Conservation (phyloP, 805 yeast species). For the Yarrowia sp. region DNA sequence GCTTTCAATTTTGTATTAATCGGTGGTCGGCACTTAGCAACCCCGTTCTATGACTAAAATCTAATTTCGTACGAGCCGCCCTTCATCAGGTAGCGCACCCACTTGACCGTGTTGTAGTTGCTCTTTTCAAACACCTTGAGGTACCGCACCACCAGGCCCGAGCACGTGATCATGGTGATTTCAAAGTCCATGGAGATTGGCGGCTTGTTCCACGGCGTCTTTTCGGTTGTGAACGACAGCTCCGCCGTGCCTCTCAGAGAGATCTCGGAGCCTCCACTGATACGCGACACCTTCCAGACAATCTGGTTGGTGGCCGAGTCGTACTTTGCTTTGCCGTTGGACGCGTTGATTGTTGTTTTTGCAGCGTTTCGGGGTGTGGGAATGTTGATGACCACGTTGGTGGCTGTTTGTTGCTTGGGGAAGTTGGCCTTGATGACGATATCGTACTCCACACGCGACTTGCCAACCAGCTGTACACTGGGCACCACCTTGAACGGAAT, state of each 20-base stretch:
- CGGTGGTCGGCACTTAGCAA: too few species aligned
- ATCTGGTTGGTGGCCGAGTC: conserved; percentile 63
- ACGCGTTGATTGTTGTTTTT: conserved; percentile 46
- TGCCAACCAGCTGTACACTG: conserved; percentile 48
- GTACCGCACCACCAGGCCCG: conserved; percentile 72
- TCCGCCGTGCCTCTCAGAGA: conserved; percentile 57
- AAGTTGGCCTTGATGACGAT: conserved; percentile 63
- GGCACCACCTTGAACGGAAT: conserved; percentile 72
- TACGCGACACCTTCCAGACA: conserved; percentile 68
- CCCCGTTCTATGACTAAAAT: conserved; percentile 41
- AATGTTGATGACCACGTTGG: conserved; percentile 59
- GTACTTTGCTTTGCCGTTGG: conserved; percentile 68
- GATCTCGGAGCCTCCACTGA: conserved; percentile 64
- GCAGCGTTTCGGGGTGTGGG: conserved; percentile 68
- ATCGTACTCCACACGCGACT: conserved; percentile 51
- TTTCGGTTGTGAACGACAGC: conserved; percentile 36
- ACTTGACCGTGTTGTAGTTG: conserved; percentile 72
- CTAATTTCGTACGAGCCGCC: conserved; percentile 83
- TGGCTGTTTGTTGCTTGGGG: conserved; percentile 53
- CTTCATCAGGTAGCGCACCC: conserved; percentile 77
- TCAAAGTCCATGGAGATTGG: conserved; percentile 71
- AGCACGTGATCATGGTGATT: conserved; percentile 69
- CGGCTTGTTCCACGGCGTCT: conserved; percentile 61
- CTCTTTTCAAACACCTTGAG: conserved; percentile 60
- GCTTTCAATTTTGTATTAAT: too few species aligned